phyloP scores from a whole-genome alignment of 805 yeast species.

The Candida quercuum region DNA sequence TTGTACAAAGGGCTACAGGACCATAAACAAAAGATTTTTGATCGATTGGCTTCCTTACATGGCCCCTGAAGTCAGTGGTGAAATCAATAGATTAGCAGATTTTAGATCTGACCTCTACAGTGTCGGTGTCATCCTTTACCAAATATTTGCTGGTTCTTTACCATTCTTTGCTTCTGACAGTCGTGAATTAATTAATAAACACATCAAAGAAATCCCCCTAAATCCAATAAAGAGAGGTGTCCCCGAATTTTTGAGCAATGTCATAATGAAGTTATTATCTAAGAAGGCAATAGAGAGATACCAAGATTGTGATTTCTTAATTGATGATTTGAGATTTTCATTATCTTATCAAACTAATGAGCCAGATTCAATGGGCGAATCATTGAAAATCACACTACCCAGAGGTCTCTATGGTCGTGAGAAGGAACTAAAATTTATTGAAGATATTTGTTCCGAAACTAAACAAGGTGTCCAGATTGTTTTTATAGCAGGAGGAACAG shows the following conservation, averaged over 20 bases:
- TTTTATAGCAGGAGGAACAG: constrained; percentile 36
- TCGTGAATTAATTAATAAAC: constrained; percentile 33
- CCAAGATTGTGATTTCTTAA: constrained; percentile 27
- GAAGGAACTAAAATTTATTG: constrained; percentile 19
- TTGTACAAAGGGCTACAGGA: constrained; percentile 35
- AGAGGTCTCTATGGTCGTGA: constrained; percentile 26
- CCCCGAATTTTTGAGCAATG: constrained; percentile 27
- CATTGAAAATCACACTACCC: constrained; percentile 20
- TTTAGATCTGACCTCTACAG: constrained; percentile 44
- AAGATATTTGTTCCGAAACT: constrained; percentile 15
- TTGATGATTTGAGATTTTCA: constrained; percentile 29
- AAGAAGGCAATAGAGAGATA: constrained; percentile 37
- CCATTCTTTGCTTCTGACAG: constrained; percentile 40
- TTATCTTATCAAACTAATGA: constrained; percentile 2
- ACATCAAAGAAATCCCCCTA: constrained; percentile 35
- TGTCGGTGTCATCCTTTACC: constrained; percentile 45
- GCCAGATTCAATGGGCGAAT: background rate
- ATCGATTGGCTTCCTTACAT: constrained; percentile 39
- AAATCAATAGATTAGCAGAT: constrained; percentile 33
- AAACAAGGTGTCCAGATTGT: constrained; percentile 23
- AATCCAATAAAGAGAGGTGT: constrained; percentile 27
- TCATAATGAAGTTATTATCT: constrained; percentile 37
- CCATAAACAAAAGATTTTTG: constrained; percentile 32
- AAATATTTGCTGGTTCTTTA: constrained; percentile 37
- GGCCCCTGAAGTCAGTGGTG: constrained; percentile 46